Conservation (phyloP, 768 basidiomycete genomes). For the Boletus barrowsii region DNA sequence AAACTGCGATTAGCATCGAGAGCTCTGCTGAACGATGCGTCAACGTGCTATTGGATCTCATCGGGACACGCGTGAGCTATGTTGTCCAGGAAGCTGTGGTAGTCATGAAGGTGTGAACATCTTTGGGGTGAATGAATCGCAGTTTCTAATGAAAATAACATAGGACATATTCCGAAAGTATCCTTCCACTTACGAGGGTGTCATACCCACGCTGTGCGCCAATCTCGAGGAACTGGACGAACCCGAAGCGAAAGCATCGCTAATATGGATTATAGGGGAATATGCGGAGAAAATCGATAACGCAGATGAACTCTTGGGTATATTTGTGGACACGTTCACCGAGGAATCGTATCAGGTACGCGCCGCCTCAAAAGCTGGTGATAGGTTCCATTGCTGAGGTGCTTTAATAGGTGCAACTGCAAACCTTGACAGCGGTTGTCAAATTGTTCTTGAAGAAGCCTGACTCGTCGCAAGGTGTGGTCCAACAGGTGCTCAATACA, state of each 20-base stretch:
- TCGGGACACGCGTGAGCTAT: conserved; percentile 90
- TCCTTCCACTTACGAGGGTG: conserved; percentile 92
- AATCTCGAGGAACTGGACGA: conserved; percentile 97
- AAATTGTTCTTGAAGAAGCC: conserved; percentile 96
- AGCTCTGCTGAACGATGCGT: conserved; percentile 91
- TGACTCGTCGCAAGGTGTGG: conserved; percentile 86
- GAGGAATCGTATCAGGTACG: conserved; percentile 88
- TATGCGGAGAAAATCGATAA: conserved; percentile 98
- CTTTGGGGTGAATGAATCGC: no score
- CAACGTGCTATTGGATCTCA: conserved; percentile 89
- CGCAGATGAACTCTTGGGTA: conserved; percentile 85
- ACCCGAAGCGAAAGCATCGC: conserved; percentile 94
- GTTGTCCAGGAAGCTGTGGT: conserved; percentile 98
- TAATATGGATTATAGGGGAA: conserved; percentile 99
- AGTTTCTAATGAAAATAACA: neutral
- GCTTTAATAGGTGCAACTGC: conserved; percentile 58
- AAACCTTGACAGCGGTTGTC: conserved; percentile 91
- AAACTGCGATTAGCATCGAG: conserved; percentile 94
- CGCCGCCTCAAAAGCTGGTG: neutral
- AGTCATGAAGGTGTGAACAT: conserved; percentile 83
- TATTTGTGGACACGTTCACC: conserved; percentile 88
- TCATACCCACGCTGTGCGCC: conserved; percentile 91
- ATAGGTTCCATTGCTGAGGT: neutral
- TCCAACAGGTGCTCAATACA: conserved; percentile 87
- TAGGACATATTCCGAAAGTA: conserved; percentile 99